These are phyloP conservation scores for Chlamydomonas asymmetrica DNA, from an alignment of 139 green algal genomes.

Conservation along the genomic window DNA sequence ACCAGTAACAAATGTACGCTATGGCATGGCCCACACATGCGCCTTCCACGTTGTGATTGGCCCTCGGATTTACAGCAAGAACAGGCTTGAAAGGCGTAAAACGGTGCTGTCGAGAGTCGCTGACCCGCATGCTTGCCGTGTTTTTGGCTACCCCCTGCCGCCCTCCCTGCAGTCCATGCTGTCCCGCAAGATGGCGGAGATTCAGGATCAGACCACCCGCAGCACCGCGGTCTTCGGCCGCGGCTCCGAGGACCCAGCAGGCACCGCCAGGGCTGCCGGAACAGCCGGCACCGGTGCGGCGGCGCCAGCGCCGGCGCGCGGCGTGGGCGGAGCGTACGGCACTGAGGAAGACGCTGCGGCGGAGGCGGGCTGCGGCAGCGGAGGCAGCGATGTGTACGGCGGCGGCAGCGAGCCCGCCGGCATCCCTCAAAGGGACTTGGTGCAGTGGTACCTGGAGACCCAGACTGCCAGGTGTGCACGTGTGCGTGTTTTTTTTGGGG, in stretches of 20 bases:
- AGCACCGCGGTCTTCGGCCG: constrained; percentile 38
- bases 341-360: background rate
- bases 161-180: constrained; percentile 57
- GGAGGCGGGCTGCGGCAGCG: background rate
- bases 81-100: too few relatives aligned
- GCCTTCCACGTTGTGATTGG: too few relatives aligned
- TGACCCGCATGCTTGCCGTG: too few relatives aligned
- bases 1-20: too few relatives aligned
- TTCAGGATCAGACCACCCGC: constrained; percentile 47
- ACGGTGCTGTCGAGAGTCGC: too few relatives aligned
- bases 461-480: constrained; percentile 39
- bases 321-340: background rate
- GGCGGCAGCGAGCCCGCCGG: too few relatives aligned
- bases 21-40: too few relatives aligned
- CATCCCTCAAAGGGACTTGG: constrained; percentile 74
- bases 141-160: too few relatives aligned
- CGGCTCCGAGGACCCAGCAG: too few relatives aligned
- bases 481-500: background rate
- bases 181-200: constrained; percentile 57
- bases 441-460: constrained; percentile 85
- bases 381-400: too few relatives aligned
- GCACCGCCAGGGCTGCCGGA: too few relatives aligned
- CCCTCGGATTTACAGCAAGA: too few relatives aligned
- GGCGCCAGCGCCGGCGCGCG: background rate
- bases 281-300: constrained; percentile 7